Evolutionary conservation across 2,329 filamentous ascomycete genomes (phyloP), one percentile per base, ranked within the genome.

Genomic region (Calonectria honghensis): DNA sequence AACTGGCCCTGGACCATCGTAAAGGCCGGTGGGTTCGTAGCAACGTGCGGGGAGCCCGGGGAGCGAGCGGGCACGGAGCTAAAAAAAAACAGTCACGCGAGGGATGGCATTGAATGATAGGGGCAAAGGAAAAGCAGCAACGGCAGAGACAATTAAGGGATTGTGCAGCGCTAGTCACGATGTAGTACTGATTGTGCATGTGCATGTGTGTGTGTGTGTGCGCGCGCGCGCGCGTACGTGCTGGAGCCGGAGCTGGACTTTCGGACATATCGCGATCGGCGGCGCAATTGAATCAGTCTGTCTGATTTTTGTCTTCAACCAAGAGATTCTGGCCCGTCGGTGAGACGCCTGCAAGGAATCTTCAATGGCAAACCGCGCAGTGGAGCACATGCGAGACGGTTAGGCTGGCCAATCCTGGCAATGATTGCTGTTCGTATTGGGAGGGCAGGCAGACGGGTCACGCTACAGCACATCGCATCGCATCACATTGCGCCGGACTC

Each of bases 221-320:
- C 1, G 16, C 3, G 54, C 32, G 7, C 10, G 10, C 11, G 41
- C 9, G 11, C 10, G 41, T n/a, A 7, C 11, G 45, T 24, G 45
- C 45, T 24, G 45, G 20, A 24, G 45, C 45, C 4, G 6, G 20
- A 48, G 20, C 35, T 37, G 57, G 57, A 37, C 57, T 18, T 61
- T 61, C 57, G 57, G 57, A 61, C 6, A 27, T 61, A 61, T 59
- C 54, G 54, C 14, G 57, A 61, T 61, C 57, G 57, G n/a, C 35
- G 39, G n/a, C 5, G 57, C 35, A 27, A 6, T 24, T 61, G 57
- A 61, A 61, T 61, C 57, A 61, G 57, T 27, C 20, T 61, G 57
- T 61, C 39, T 39, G 57, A 61, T 39, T 61, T 61, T 61, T 37
- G n/a, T 39, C 32, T 39, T 4, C 57, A 61, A 24, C 13, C 35